Conservation (phyloP, 1,139 yeast species). For the Yamadazyma diddensiae region DNA sequence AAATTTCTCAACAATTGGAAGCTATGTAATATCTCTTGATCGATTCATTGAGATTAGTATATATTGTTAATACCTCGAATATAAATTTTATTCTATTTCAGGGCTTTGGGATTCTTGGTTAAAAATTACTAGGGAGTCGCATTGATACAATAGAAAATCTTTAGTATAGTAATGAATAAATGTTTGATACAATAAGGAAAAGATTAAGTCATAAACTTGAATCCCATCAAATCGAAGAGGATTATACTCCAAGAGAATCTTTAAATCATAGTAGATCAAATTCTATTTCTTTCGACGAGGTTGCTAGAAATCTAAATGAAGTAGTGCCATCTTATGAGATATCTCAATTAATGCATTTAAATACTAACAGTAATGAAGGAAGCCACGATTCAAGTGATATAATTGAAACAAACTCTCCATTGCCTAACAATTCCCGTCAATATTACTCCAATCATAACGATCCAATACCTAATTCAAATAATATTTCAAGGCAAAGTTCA, state of each 20-base stretch:
- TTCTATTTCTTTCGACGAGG: conserved; percentile 11
- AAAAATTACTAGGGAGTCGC: not conserved
- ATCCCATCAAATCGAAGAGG: conserved; percentile 38
- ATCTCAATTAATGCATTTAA: conserved; percentile 36
- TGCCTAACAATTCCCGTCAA: not conserved
- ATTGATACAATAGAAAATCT: too few relatives aligned
- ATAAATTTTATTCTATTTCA: too few relatives aligned
- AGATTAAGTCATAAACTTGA: conserved; percentile 29
- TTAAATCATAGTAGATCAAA: conserved; percentile 11
- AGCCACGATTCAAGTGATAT: not conserved
- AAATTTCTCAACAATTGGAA: conserved; percentile 91
- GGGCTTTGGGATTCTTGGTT: too few relatives aligned
- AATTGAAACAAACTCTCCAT: not conserved
- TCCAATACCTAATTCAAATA: conserved; percentile 11
- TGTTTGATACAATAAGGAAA: conserved; percentile 26
- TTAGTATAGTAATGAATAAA: too few relatives aligned
- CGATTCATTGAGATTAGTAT: too few relatives aligned
- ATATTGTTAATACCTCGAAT: not conserved
- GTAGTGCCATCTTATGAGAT: conserved; percentile 45
- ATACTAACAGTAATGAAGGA: conserved; percentile 3
- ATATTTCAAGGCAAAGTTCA: conserved; percentile 16
- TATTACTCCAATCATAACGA: conserved; percentile 1
- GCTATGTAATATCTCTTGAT: conserved; percentile 74
- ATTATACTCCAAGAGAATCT: conserved; percentile 23
- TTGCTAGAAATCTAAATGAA: conserved; percentile 31